phyloP scores from a whole-genome alignment of 164 flowering plant species.

The Echeveria elegans region DNA sequence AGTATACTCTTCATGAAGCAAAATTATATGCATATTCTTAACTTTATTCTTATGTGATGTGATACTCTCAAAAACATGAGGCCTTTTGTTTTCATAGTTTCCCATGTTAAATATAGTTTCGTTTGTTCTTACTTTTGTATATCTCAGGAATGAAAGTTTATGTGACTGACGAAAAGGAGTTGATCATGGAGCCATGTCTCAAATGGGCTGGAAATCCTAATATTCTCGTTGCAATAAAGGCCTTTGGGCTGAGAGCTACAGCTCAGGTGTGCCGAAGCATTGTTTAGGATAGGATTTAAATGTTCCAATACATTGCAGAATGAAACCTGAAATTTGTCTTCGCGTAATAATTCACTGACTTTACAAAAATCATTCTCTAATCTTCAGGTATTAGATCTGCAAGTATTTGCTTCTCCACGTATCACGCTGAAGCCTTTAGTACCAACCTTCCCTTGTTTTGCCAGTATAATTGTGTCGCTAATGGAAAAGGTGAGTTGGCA shows the following conservation, averaged over 20 bases:
- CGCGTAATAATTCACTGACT: neutral
- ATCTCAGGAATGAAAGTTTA: slow-evolving; percentile 88
- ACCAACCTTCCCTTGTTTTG: slow-evolving; percentile 88
- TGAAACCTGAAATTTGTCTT: neutral
- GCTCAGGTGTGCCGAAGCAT: slow-evolving; percentile 32
- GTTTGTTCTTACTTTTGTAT: neutral
- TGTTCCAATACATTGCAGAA: neutral
- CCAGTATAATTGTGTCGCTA: slow-evolving; percentile 74
- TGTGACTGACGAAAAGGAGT: slow-evolving; percentile 83
- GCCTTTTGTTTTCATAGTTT: neutral
- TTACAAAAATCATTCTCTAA: neutral
- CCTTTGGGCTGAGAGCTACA: slow-evolving; percentile 83
- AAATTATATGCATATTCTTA: neutral
- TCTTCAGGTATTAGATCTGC: slow-evolving; percentile 81
- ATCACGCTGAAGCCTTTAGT: slow-evolving; percentile 94
- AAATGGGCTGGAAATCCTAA: slow-evolving; percentile 99
- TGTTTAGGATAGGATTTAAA: neutral
- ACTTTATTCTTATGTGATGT: neutral
- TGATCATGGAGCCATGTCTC: slow-evolving; percentile 81
- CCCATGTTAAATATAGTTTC: neutral
- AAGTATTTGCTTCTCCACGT: slow-evolving; percentile 87
- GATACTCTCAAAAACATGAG: neutral
- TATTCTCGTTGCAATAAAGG: slow-evolving; percentile 61
- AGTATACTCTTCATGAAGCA: neutral
- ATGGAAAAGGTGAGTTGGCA: slow-evolving; percentile 71